Conservation (phyloP, 1,284 basidiomycete genomes). For the Wolfiporia cocos region DNA sequence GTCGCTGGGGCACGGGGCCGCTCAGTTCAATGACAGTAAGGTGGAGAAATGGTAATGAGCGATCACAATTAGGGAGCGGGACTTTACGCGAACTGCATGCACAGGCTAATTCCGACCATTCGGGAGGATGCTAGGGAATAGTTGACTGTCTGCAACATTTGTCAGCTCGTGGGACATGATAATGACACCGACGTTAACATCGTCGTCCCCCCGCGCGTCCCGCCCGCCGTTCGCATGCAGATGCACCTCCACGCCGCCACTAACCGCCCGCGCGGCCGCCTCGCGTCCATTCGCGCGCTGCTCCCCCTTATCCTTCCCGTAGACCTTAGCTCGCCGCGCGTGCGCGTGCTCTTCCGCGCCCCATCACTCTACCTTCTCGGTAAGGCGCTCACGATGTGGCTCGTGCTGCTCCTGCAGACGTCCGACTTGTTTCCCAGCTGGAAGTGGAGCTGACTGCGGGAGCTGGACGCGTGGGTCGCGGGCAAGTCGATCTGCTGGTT, state of each 20-base stretch:
- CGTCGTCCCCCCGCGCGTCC: conserved; percentile 58
- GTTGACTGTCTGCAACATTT: too few relatives aligned
- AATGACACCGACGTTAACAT: too few relatives aligned
- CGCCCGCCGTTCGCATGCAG: conserved; percentile 25
- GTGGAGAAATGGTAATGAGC: too few relatives aligned
- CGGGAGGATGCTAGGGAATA: too few relatives aligned
- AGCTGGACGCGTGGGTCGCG: conserved; percentile 40
- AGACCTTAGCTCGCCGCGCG: conserved; percentile 50
- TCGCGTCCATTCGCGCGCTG: conserved; percentile 18
- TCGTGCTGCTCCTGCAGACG: conserved; percentile 50
- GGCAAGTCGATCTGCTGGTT: conserved; percentile 63
- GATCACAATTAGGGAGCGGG: too few relatives aligned
- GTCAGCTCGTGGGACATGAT: too few relatives aligned
- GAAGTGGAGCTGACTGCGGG: conserved; percentile 24
- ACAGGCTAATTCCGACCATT: too few relatives aligned
- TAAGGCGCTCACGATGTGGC: conserved; percentile 51
- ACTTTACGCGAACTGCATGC: too few relatives aligned
- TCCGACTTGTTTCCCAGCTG: conserved; percentile 33
- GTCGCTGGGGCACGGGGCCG: too few relatives aligned
- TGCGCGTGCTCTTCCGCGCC: conserved; percentile 52
- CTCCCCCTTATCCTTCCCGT: conserved; percentile 49
- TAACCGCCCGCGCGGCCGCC: conserved; percentile 13
- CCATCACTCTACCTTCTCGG: conserved; percentile 57
- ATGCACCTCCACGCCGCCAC: conserved; percentile 15
- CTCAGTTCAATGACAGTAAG: too few relatives aligned